A percentile compares a stretch with the other conserved stretches of the same genome.
Evolutionary conservation across 768 basidiomycete genomes (phyloP).

Genomic region (Amanita rubescens): DNA sequence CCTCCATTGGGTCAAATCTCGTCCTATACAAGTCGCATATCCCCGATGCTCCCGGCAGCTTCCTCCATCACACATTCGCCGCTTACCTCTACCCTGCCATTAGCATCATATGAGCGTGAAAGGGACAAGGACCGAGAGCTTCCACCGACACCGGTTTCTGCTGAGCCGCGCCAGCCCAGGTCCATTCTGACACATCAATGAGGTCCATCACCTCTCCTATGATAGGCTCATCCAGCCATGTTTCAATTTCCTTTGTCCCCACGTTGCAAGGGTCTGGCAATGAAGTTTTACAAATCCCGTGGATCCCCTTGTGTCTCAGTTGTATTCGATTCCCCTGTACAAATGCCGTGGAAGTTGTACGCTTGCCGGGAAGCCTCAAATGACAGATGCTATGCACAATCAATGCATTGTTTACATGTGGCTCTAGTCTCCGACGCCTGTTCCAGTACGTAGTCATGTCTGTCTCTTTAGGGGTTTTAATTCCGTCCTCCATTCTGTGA

Average conservation of each 20-base stretch:
- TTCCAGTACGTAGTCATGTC: not conserved
- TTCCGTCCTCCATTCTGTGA: not conserved
- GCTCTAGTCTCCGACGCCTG: not conserved
- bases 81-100: slow-evolving; percentile 25
- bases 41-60: slow-evolving; percentile 30
- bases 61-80: slow-evolving; percentile 35
- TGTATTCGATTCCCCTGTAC: not conserved
- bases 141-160: slow-evolving; percentile 37
- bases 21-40: slow-evolving; percentile 27
- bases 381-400: not conserved
- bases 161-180: slow-evolving; percentile 30
- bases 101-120: slow-evolving; percentile 51
- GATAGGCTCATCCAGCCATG: not conserved
- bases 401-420: not conserved
- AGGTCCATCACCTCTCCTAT: slow-evolving; percentile 5
- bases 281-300: not conserved
- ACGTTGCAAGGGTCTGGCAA: not conserved
- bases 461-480: not conserved
- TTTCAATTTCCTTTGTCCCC: not conserved
- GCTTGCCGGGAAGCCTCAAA: not conserved
- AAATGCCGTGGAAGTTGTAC: not conserved
- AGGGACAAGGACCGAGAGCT: slow-evolving; percentile 42
- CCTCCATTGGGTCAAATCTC: slow-evolving; percentile 30
- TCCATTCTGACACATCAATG: slow-evolving; percentile 31
- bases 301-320: not conserved